These are phyloP conservation scores for Cercospora janseana DNA, from an alignment of 2,329 filamentous ascomycete species.

Conservation along the genomic window DNA sequence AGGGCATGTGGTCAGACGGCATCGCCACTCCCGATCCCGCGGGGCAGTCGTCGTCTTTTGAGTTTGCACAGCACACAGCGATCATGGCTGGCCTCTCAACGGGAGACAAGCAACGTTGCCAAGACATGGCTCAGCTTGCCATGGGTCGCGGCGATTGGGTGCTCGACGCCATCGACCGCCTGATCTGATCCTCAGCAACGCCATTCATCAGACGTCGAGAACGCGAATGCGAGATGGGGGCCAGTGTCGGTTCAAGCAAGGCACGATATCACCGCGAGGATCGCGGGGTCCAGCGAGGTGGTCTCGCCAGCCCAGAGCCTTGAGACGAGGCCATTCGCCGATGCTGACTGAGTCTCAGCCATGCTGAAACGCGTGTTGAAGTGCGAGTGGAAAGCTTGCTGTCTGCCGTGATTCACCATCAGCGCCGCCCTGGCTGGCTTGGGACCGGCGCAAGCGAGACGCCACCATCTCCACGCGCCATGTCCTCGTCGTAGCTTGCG, in stretches of 20 bases:
- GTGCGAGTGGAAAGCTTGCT: too few relatives aligned
- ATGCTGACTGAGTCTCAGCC: too few relatives aligned
- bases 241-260: too few relatives aligned
- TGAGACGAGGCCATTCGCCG: too few relatives aligned
- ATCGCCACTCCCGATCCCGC: background rate
- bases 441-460: background rate
- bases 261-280: too few relatives aligned
- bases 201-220: background rate
- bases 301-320: too few relatives aligned
- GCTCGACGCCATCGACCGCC: background rate
- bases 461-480: slow-evolving; percentile 2
- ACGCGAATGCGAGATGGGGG: background rate
- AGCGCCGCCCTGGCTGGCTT: too few relatives aligned
- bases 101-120: slow-evolving; percentile 1
- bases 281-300: too few relatives aligned
- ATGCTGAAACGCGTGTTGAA: too few relatives aligned
- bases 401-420: too few relatives aligned
- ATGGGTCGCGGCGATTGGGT: background rate
- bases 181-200: background rate
- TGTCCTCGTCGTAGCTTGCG: background rate
- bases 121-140: slow-evolving; percentile 4
- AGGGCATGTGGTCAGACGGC: too few relatives aligned
- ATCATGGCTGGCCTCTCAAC: slow-evolving; percentile 2
- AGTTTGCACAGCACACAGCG: slow-evolving; percentile 1
- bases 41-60: background rate